These are phyloP conservation scores for Wickerhamomyces strasburgensis DNA, from an alignment of 805 yeast species.

Conservation along the genomic window DNA sequence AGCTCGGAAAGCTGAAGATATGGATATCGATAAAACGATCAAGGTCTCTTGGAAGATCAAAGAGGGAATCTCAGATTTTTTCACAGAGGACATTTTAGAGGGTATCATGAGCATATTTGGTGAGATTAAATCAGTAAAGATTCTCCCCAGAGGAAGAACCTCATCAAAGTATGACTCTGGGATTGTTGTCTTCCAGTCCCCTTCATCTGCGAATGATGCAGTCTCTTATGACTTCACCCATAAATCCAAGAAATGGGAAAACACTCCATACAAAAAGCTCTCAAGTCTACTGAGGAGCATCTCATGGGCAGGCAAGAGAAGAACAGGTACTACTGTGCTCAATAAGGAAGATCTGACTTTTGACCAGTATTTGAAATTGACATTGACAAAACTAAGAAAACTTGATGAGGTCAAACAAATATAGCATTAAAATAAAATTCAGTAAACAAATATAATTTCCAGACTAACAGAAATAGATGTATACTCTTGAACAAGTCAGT, in stretches of 20 bases:
- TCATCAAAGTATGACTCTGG: slow-evolving; percentile 17
- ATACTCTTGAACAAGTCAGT: too few species aligned
- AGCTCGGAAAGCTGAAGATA: not conserved
- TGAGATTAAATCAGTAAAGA: slow-evolving; percentile 8
- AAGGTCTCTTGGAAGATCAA: slow-evolving; percentile 22
- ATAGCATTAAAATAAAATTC: not conserved
- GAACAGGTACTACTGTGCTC: not conserved
- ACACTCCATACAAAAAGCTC: slow-evolving; percentile 18
- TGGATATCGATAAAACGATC: slow-evolving; percentile 11
- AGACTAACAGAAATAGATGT: too few species aligned
- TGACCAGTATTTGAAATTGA: slow-evolving; percentile 14
- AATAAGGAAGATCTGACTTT: slow-evolving; percentile 11
- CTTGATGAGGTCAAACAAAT: not conserved
- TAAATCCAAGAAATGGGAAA: slow-evolving; percentile 17
- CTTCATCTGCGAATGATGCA: slow-evolving; percentile 12
- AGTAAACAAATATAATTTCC: too few species aligned
- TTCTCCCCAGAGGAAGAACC: slow-evolving; percentile 9
- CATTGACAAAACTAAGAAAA: slow-evolving; percentile 10
- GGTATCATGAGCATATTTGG: slow-evolving; percentile 25
- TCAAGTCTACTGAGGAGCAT: slow-evolving; percentile 20
- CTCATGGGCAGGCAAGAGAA: slow-evolving; percentile 9
- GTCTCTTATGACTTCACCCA: slow-evolving; percentile 10
- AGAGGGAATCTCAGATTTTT: slow-evolving; percentile 18
- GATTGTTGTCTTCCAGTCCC: slow-evolving; percentile 8
- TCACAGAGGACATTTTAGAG: slow-evolving; percentile 18